phyloP scores from a whole-genome alignment of 805 yeast genomes.

The Hanseniaspora meyeri region DNA sequence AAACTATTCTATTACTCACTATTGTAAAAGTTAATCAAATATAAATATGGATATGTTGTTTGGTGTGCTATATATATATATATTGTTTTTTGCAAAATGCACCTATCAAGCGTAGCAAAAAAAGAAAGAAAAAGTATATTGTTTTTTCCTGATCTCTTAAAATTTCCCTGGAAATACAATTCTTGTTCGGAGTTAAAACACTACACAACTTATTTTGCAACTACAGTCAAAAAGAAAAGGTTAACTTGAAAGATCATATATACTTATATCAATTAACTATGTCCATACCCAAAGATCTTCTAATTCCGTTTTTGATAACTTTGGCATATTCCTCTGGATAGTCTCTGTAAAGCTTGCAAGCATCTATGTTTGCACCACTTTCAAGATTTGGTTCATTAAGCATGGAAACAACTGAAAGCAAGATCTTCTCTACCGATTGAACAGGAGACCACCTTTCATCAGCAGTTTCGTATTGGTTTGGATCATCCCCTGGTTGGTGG shows the following conservation, averaged over 20 bases:
- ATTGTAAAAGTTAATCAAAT: no score
- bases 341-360: conserved; percentile 81
- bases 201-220: background rate
- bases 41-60: background rate
- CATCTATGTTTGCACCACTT: conserved; percentile 82
- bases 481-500: conserved; percentile 96
- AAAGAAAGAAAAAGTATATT: background rate
- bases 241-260: background rate
- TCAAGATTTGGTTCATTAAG: conserved; percentile 93
- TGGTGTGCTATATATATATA: no score
- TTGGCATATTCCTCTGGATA: conserved; percentile 54
- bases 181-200: background rate
- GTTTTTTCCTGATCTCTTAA: background rate
- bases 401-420: conserved; percentile 88
- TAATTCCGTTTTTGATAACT: conserved; percentile 55
- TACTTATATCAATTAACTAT: background rate
- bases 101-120: background rate
- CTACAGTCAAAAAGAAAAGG: background rate
- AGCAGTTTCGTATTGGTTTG: conserved; percentile 86
- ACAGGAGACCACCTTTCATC: conserved; percentile 98
- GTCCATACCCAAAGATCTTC: conserved; percentile 57
- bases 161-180: background rate
- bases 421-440: conserved; percentile 92
- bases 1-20: no score
- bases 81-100: no score